Evolutionary conservation across 108 stramenopile genomes (phyloP).

Genomic region (Skeletonema grethae): DNA sequence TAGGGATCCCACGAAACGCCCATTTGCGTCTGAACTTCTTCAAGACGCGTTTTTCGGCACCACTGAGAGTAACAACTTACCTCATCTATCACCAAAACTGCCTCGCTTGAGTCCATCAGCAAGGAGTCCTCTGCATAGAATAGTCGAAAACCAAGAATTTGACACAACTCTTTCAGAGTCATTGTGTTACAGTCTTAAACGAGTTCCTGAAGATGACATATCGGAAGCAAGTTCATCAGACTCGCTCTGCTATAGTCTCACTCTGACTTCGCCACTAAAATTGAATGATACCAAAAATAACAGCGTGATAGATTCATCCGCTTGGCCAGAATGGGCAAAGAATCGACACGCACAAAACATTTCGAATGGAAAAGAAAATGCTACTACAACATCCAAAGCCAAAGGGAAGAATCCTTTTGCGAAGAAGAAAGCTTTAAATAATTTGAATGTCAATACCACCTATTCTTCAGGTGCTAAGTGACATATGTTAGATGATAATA

Average conservation of each 20-base stretch:
- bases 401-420: neutral
- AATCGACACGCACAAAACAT: conserved; percentile 1
- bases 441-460: neutral
- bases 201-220: conserved; percentile 12
- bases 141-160: conserved; percentile 2
- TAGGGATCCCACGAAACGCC: conserved; percentile 70
- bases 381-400: neutral
- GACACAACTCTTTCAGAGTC: neutral
- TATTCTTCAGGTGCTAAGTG: conserved; percentile 2
- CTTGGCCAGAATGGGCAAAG: conserved; percentile 47
- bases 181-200: neutral
- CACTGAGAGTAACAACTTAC: neutral
- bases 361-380: neutral
- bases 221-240: conserved; percentile 18
- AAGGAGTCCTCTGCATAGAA: neutral
- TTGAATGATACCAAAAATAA: neutral
- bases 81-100: conserved; percentile 2
- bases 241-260: conserved; percentile 44
- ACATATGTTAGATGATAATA: neutral
- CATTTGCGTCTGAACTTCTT: conserved; percentile 45
- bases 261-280: conserved; percentile 19
- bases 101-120: conserved; percentile 1
- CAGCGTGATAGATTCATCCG: conserved; percentile 17
- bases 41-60: conserved; percentile 18
- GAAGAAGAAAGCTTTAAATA: conserved; percentile 10